Percentiles rank a stretch among this genome's conserved stretches.
These are phyloP conservation scores for Claviceps sorghi DNA, from an alignment of 2,329 filamentous ascomycete genomes.

Conservation along the genomic window DNA sequence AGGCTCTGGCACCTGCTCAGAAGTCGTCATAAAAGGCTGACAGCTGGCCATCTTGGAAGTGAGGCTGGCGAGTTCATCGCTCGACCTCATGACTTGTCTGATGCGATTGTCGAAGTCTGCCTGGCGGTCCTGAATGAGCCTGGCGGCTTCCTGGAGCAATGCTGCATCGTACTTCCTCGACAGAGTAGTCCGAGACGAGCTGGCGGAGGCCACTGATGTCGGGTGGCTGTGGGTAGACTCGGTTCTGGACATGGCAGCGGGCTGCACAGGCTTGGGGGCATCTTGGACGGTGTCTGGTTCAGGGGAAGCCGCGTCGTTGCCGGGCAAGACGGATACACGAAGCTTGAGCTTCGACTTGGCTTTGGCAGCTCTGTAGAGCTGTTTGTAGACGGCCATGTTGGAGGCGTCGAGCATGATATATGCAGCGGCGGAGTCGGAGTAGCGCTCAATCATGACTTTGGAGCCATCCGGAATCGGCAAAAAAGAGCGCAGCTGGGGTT, in stretches of 20 bases:
- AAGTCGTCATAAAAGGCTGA: not conserved
- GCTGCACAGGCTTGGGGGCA: conserved; percentile 26
- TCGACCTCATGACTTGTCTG: conserved; percentile 13
- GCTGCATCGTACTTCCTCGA: conserved; percentile 15
- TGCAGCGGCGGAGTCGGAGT: conserved; percentile 76
- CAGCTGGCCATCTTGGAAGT: conserved; percentile 3
- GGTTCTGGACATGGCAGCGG: not conserved
- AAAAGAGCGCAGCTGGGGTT: conserved; percentile 20
- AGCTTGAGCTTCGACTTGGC: conserved; percentile 96
- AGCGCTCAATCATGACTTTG: conserved; percentile 64
- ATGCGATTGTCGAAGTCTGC: conserved; percentile 15
- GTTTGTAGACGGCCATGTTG: conserved; percentile 82
- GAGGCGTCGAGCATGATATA: conserved; percentile 67
- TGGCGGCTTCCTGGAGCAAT: conserved; percentile 15
- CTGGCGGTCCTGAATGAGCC: conserved; percentile 11
- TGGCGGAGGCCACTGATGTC: conserved; percentile 7
- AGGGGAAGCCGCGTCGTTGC: conserved; percentile 18
- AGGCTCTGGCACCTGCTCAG: not conserved
- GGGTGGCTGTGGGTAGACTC: conserved; percentile 1
- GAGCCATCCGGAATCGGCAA: conserved; percentile 19
- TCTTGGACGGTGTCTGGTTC: conserved; percentile 37
- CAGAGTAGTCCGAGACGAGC: conserved; percentile 10
- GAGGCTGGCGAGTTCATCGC: conserved; percentile 6
- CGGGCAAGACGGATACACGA: conserved; percentile 42
- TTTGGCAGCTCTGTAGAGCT: conserved; percentile 90